Conservation (phyloP, 1,139 yeast species). For the Scheffersomyces quercinus region DNA sequence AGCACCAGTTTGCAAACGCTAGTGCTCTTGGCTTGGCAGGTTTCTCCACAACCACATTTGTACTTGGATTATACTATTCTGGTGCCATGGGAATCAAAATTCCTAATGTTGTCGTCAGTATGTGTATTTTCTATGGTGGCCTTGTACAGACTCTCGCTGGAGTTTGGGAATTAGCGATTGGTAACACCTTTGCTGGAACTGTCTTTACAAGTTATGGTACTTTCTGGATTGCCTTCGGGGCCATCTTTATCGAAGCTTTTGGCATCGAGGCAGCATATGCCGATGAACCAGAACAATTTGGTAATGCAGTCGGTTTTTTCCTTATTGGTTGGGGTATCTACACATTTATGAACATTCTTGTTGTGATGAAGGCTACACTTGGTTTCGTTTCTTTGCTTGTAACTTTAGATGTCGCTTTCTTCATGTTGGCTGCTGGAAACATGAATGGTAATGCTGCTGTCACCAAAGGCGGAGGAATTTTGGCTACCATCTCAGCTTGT, state of each 20-base stretch:
- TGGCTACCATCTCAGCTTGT: slow-evolving; percentile 41
- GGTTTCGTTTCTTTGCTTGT: slow-evolving; percentile 39
- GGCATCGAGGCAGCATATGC: slow-evolving; percentile 32
- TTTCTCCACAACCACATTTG: slow-evolving; percentile 48
- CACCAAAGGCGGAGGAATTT: slow-evolving; percentile 45
- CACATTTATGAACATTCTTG: slow-evolving; percentile 37
- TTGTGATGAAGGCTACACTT: slow-evolving; percentile 46
- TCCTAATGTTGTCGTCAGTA: slow-evolving; percentile 54
- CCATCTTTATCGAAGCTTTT: slow-evolving; percentile 30
- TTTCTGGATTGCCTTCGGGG: slow-evolving; percentile 40
- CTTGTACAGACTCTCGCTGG: slow-evolving; percentile 50
- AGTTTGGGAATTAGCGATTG: slow-evolving; percentile 47
- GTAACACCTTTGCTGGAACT: slow-evolving; percentile 40
- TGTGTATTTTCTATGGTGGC: slow-evolving; percentile 49
- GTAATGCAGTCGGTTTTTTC: slow-evolving; percentile 43
- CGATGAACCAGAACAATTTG: slow-evolving; percentile 23
- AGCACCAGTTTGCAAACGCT: slow-evolving; percentile 50
- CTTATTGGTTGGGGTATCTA: slow-evolving; percentile 49
- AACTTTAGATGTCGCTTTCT: slow-evolving; percentile 38
- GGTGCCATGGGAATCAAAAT: slow-evolving; percentile 54
- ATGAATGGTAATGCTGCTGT: slow-evolving; percentile 32
- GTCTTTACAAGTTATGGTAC: slow-evolving; percentile 37
- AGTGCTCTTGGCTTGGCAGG: slow-evolving; percentile 58
- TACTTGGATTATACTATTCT: slow-evolving; percentile 44
- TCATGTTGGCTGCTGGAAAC: slow-evolving; percentile 43